Evolutionary conservation across 192 early-diverging fungal species (phyloP).

Genomic region (Backusella mclennaniae): DNA sequence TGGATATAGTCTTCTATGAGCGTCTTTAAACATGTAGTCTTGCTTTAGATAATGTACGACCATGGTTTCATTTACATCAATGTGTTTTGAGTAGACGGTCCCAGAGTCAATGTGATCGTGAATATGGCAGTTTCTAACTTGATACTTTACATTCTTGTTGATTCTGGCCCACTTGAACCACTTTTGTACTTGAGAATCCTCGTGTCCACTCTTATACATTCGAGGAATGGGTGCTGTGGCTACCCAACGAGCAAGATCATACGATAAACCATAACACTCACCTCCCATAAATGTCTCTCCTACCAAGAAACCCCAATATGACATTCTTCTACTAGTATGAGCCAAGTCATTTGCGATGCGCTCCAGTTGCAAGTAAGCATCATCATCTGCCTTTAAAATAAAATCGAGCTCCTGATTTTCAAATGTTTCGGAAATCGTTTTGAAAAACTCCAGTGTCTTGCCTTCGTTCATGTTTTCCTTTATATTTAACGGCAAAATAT

Average conservation of each 20-base stretch:
- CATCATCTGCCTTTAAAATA: constrained; percentile 36
- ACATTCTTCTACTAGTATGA: constrained; percentile 18
- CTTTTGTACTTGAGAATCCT: constrained; percentile 35
- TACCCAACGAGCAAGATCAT: constrained; percentile 30
- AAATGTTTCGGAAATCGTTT: constrained; percentile 19
- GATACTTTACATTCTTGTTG: constrained; percentile 27
- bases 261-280: constrained; percentile 30
- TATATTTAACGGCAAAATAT: constrained; percentile 34
- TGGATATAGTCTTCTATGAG: constrained; percentile 8
- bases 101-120: constrained; percentile 28
- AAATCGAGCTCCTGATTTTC: constrained; percentile 28
- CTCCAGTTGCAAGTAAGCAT: constrained; percentile 35
- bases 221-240: constrained; percentile 13
- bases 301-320: constrained; percentile 37
- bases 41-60: constrained; percentile 26
- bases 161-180: constrained; percentile 33
- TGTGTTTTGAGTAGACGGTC: constrained; percentile 23
- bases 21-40: constrained; percentile 21
- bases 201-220: constrained; percentile 25
- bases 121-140: constrained; percentile 24
- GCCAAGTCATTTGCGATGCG: constrained; percentile 29
- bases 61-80: constrained; percentile 21
- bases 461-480: constrained; percentile 40
- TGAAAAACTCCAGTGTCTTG: constrained; percentile 37
- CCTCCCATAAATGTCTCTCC: constrained; percentile 35